These are phyloP conservation scores for Sicyos baderoa DNA, from an alignment of 306 rosid species.

Conservation along the genomic window DNA sequence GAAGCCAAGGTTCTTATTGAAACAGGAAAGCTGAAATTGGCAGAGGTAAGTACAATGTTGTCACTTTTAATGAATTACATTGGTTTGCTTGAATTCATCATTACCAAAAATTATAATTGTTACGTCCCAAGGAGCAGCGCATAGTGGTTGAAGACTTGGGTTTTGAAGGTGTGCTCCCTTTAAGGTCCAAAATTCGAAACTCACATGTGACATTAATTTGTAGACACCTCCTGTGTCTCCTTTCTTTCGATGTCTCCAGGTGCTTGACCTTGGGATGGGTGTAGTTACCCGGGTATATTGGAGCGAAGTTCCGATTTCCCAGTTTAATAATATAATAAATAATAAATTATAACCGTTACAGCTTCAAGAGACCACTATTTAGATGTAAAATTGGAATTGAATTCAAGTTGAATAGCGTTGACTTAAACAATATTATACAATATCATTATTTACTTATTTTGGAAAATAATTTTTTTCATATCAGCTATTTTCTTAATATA, in stretches of 20 bases:
- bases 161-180: too few species aligned
- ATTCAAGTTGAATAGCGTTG: neutral
- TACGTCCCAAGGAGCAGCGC: too few species aligned
- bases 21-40: conserved; percentile 89
- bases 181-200: too few species aligned
- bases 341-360: neutral
- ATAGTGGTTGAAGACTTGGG: too few species aligned
- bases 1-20: conserved; percentile 97
- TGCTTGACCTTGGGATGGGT: too few species aligned
- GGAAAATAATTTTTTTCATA: neutral
- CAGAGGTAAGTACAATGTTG: conserved; percentile 54
- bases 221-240: too few species aligned
- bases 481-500: neutral
- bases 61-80: neutral
- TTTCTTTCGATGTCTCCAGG: too few species aligned
- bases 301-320: too few species aligned
- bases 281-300: too few species aligned
- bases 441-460: neutral
- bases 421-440: neutral
- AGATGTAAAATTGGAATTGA: neutral
- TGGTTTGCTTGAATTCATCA: conserved; percentile 10
- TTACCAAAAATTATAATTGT: neutral
- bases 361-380: neutral
- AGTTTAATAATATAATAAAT: too few species aligned
- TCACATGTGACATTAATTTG: too few species aligned